Conservation (phyloP, 148 eudicot species). For the Dianthus caryophyllus region DNA sequence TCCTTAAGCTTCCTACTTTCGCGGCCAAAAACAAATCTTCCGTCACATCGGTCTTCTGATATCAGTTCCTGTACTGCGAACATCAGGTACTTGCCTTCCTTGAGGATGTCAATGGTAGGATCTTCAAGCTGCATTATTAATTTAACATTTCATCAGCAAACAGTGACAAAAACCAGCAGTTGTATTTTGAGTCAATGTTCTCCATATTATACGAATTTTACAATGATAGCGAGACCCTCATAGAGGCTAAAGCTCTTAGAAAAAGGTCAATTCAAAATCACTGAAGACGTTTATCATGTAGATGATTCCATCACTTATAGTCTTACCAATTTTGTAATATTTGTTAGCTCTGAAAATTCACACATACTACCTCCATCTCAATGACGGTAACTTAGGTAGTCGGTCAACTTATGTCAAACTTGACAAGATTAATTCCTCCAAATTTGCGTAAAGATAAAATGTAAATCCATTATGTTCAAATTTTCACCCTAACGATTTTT, state of each 20-base stretch:
- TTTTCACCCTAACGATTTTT: no score
- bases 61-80: slow-evolving; percentile 87
- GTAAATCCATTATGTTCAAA: no score
- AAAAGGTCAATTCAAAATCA: not conserved
- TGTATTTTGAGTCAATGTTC: not conserved
- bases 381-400: no score
- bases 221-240: not conserved
- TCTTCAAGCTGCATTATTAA: slow-evolving; percentile 64
- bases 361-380: no score
- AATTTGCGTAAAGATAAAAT: no score
- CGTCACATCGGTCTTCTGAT: slow-evolving; percentile 88
- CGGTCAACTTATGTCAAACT: no score
- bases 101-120: slow-evolving; percentile 70
- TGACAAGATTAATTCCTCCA: no score
- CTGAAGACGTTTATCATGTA: not conserved
- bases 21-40: slow-evolving; percentile 90
- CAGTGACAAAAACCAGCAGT: not conserved
- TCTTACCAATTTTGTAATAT: not conserved
- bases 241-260: no score
- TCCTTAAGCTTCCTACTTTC: slow-evolving; percentile 65
- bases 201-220: not conserved
- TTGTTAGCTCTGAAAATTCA: not conserved
- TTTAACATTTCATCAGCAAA: not conserved
- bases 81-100: slow-evolving; percentile 89
- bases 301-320: not conserved